Evolutionary conservation across 768 basidiomycete genomes (phyloP), one percentile per base, ranked within the genome.

Genomic region (Chalciporus sphaerocephalus): DNA sequence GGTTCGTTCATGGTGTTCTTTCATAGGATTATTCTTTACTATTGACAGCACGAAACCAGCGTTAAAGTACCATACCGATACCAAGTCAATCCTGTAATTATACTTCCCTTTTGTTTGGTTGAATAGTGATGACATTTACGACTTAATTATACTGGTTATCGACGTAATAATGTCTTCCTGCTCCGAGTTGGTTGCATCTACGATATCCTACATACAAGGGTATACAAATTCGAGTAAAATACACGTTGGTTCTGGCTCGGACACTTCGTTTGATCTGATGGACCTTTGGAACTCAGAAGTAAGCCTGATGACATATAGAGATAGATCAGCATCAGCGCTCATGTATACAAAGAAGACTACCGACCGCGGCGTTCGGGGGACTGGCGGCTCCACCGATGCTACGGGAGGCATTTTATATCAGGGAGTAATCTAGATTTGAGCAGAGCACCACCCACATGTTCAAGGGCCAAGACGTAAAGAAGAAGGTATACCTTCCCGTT

Each of bases 381-480:
- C 81, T 85, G 3, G 82, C 84, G 40, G 78, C 76, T 15, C 83
- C 84, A 11, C 83, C 83, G 20, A 84, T 76, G 38, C 82, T 52
- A 45, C 18, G 28, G 50, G 40, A 11, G 18, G n/a, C 9, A 45
- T 33, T 40, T 17, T 37, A 42, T 24, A 32, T 32, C 40, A 42
- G 17, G 42, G 32, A 4, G 21, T 7, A 2, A 37, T 48, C 8
- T 32, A 44, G 13, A 33, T 53, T 47, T 48, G 45, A 39, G 33
- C 21, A 21, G 30, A 21, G 17, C 35, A n/a, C 21, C 18, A 64
- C 80, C 54, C 53, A 84, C 83, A 87, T 78, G 59, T 84, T 77
- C 50, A 88, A 67, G 1, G 85, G 84, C 83, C 81, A 85, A 2
- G 82, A 85, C 1, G 82, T 74, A 66, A 87, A 85, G 73, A 86